phyloP scores from a whole-genome alignment of 495 filamentous ascomycete species.

The Trichoderma virens region DNA sequence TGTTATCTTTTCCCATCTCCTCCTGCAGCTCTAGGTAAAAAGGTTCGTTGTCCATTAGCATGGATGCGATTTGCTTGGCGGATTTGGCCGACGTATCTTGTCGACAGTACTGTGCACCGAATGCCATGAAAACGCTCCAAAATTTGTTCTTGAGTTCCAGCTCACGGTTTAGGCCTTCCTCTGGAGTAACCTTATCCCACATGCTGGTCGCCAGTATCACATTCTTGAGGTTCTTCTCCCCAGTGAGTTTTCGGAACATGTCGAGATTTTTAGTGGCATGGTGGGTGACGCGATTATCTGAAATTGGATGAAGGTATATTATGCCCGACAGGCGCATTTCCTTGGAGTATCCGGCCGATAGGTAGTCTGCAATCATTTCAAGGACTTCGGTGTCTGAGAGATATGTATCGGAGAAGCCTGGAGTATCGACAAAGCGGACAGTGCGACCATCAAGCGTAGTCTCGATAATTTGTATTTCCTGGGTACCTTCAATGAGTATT shows the following conservation, averaged over 20 bases:
- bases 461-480: neutral
- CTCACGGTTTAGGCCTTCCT: neutral
- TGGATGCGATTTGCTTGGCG: neutral
- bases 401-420: conserved; percentile 34
- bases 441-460: neutral
- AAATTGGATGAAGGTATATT: conserved; percentile 42
- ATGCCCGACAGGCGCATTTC: conserved; percentile 22
- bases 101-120: neutral
- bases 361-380: conserved; percentile 22
- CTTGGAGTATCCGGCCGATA: conserved; percentile 13
- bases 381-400: conserved; percentile 30
- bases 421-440: conserved; percentile 28
- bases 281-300: conserved; percentile 28
- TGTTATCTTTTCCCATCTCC: conserved; percentile 1
- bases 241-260: conserved; percentile 41
- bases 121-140: neutral
- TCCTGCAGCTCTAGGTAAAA: neutral
- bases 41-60: neutral
- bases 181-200: conserved; percentile 23
- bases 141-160: neutral
- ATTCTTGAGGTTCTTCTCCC: conserved; percentile 24
- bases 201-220: conserved; percentile 39
- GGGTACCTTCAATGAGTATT: conserved; percentile 9
- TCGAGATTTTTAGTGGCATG: conserved; percentile 31
- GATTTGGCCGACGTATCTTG: neutral